Conservation (phyloP, 352 stramenopile genomes). For the Phytophthora boehmeriae region DNA sequence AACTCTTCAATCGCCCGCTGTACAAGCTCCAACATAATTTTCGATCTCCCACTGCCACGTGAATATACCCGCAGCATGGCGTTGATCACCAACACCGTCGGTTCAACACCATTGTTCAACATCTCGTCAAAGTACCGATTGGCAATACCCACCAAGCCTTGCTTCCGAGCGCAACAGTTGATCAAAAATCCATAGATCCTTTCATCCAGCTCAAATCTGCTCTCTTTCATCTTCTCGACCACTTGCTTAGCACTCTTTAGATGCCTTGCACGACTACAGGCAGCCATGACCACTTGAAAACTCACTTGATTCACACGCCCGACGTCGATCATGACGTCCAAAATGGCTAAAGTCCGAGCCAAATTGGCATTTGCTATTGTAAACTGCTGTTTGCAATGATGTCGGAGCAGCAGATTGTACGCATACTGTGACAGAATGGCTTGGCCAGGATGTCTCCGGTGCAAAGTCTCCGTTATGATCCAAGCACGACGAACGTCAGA, state of each 20-base stretch:
- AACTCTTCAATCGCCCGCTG: slow-evolving; percentile 41
- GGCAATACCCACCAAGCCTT: slow-evolving; percentile 36
- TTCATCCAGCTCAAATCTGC: slow-evolving; percentile 29
- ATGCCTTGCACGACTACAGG: slow-evolving; percentile 55
- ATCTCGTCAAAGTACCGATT: slow-evolving; percentile 58
- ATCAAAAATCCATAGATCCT: slow-evolving; percentile 69
- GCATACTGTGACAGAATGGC: slow-evolving; percentile 44
- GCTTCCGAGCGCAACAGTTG: slow-evolving; percentile 62
- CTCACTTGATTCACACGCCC: slow-evolving; percentile 48
- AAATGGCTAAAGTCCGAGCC: slow-evolving; percentile 46
- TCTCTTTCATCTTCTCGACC: slow-evolving; percentile 49
- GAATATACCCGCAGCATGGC: slow-evolving; percentile 70
- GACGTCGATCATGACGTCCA: slow-evolving; percentile 56
- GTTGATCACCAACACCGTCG: slow-evolving; percentile 54
- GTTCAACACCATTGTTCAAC: slow-evolving; percentile 37
- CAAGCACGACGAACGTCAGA: slow-evolving; percentile 35
- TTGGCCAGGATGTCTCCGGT: slow-evolving; percentile 20
- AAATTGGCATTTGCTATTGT: slow-evolving; percentile 38
- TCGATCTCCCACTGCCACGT: slow-evolving; percentile 36
- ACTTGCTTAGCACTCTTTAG: slow-evolving; percentile 44
- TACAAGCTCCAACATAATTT: slow-evolving; percentile 38
- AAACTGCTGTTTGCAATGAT: slow-evolving; percentile 46
- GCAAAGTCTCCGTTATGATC: slow-evolving; percentile 35
- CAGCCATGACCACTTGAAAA: slow-evolving; percentile 77
- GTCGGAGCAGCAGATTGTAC: slow-evolving; percentile 67